These are phyloP conservation scores for Fallopia convolvulus DNA, from an alignment of 148 eudicot species.

Conservation along the genomic window DNA sequence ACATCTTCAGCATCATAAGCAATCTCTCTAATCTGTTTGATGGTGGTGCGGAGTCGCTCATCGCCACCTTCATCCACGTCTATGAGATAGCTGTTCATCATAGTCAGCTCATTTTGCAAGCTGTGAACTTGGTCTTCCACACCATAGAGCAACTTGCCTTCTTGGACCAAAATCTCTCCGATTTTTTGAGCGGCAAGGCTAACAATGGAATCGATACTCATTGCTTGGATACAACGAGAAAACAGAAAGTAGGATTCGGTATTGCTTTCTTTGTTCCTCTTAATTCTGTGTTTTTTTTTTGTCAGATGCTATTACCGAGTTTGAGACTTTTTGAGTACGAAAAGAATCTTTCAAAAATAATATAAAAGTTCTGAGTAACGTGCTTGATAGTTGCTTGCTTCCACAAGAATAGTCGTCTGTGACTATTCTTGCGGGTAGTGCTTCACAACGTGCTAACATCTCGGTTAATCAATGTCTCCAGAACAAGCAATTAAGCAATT, in stretches of 20 bases:
- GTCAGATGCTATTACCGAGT: too few relatives aligned
- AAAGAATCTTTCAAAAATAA: too few relatives aligned
- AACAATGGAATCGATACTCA: background rate
- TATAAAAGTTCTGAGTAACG: too few relatives aligned
- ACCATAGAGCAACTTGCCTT: background rate
- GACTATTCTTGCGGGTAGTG: background rate
- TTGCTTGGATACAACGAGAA: background rate
- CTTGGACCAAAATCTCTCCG: background rate
- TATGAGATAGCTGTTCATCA: background rate
- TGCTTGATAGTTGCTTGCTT: too few relatives aligned
- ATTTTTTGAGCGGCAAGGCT: background rate
- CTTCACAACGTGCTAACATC: background rate
- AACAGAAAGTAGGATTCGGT: background rate
- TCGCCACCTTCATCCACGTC: background rate
- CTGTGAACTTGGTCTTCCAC: background rate
- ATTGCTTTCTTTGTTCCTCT: background rate
- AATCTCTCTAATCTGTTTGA: background rate
- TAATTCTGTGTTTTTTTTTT: background rate
- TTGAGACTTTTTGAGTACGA: too few relatives aligned
- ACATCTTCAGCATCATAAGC: slow-evolving; percentile 24
- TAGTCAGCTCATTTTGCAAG: background rate
- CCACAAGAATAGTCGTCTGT: too few relatives aligned
- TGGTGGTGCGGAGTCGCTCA: background rate
- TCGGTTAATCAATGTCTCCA: too few relatives aligned
- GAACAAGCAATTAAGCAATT: too few relatives aligned